Conservation (phyloP, 495 filamentous ascomycete species). For the Hyaloscypha hepaticicola region DNA sequence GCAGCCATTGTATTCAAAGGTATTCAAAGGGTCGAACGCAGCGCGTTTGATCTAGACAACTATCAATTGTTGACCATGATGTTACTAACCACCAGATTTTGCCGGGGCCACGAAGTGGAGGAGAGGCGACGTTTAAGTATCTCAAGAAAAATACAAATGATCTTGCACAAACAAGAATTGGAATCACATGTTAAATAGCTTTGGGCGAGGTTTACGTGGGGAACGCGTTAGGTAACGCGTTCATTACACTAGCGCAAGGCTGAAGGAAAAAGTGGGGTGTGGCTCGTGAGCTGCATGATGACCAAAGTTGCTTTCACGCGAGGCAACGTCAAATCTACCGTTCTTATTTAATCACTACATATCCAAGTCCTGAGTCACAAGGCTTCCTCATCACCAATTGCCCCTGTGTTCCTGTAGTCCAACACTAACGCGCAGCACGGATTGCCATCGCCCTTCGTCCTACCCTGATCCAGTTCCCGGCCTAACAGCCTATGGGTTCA, state of each 20-base stretch:
- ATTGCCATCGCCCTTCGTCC: no score
- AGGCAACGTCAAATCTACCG: background rate
- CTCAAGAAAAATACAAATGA: background rate
- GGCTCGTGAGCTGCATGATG: background rate
- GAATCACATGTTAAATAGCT: background rate
- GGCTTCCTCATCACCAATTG: no score
- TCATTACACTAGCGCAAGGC: slow-evolving; percentile 7
- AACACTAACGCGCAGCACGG: no score
- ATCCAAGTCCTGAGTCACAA: background rate
- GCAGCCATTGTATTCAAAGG: no score
- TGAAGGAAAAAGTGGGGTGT: background rate
- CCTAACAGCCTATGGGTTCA: background rate
- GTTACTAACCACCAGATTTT: background rate
- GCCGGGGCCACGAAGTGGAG: background rate
- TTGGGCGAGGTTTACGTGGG: background rate
- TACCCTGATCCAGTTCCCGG: no score
- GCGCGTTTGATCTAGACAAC: background rate
- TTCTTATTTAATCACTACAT: background rate
- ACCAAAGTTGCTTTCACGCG: background rate
- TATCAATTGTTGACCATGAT: background rate
- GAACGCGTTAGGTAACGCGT: background rate
- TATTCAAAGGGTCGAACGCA: background rate
- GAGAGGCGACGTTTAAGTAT: background rate
- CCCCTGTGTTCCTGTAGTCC: no score
- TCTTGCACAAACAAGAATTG: background rate